Base-by-base conservation (phyloP, 2,329 filamentous ascomycete species). In the Diplodia mutila region DNA sequence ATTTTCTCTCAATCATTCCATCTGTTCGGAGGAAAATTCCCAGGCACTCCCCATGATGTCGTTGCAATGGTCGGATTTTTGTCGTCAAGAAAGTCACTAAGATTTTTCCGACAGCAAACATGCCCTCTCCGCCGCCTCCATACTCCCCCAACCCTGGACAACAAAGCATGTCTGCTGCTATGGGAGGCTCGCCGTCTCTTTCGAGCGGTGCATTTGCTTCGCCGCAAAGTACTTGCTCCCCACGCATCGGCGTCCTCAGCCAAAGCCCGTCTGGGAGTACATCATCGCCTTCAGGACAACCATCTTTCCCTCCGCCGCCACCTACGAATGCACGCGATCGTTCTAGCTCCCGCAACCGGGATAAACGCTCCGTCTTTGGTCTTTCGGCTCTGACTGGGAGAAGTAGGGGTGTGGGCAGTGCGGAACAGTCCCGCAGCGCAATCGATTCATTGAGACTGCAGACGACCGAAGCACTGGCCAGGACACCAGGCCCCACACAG, bases 101-200 rank as follows among this genome's bases (percentile, higher is more conserved):
- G 48, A 7, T 49, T 16, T 46, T 25, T 64, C 37, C 73, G 12
- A 39, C 51, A 83, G 82, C 80, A 66, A 76, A 80, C 39, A 82
- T 84, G 81, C 82, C 82, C 49, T 83, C 82, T 57, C 82, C 82
- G 42, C 82, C 82, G 48, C 82, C 82, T 21, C 82, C 82, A 23
- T 84, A 84, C 71, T 81, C 81, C 52, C 81, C 82, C 18, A 79
- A 76, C n/a, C 80, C 79, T 64, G 77, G 76, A 37, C 78, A 80
- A 67, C 78, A 80, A 61, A 65, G 72, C 69, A 71, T 75, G 29
- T 73, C 76, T 2, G 78, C 79, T 55, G 51, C 63, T 7, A 65
- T 65, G 32, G 48, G 51, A 48, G 39, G 39, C 39, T 75, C 78
- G 1, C 79, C 79, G n/a, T 72, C 80, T 68, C 61, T 76, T 34